Base-by-base conservation (phyloP, 1,139 yeast species). In the Arxiozyma bovina region DNA sequence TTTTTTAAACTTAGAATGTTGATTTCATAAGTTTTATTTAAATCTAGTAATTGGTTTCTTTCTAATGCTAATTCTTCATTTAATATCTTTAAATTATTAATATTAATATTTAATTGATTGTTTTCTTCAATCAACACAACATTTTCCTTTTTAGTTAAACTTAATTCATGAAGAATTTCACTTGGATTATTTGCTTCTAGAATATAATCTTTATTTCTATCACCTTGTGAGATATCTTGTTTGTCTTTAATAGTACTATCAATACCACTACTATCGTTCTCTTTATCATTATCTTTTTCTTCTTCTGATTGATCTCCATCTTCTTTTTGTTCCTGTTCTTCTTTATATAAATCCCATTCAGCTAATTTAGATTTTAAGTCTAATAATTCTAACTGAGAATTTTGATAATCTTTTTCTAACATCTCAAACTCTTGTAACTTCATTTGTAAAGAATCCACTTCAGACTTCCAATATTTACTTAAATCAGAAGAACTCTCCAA, bases 381-480 rank as follows among this genome's bases (percentile, higher is more conserved):
- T 21, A 81, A 67, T 55, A 81, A 71, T 58, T 81, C 80, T 47
- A 83, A 67, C 60, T 83, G 84, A 21, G 81, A 64, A 17, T 77
- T 77, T 45, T 80, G 77, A 18, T 74, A 74, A 51, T 76, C 74
- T 49, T 75, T 77, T 55, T 82, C 79, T 4, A 80, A 60, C 0
- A 67, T 68, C 45, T 78, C 80, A 53, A 78, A 67, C 15, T 70
- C 69, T 7, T 68, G 63, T 11, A 83, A 54, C 58, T 78, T 79
- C 18, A 69, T 66, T 41, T 74, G 74, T 47, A 81, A 65, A 21
- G 71, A 65, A 7, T 64, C 68, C 58, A 76, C 78, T 58, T 83
- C 85, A 46, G 74, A 75, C 50, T 80, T 76, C 59, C 85, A 71
- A 7, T 82, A 76, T 55, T 78, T 80, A 22, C 77, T 76, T 17